Base-by-base conservation (phyloP, 192 early-diverging fungal genomes). In the Funneliformis geosporum region DNA sequence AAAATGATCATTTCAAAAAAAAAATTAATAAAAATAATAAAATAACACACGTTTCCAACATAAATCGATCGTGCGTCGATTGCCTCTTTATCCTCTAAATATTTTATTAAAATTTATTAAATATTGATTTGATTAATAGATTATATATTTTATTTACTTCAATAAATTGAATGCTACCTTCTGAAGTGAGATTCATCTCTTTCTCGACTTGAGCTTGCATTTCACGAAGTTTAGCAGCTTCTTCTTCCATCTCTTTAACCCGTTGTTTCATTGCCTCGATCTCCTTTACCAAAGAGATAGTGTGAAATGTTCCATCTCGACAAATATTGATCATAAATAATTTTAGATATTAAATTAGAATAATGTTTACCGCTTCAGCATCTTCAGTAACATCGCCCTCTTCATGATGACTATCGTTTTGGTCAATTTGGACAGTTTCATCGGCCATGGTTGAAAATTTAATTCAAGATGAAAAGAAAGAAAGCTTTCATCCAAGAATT, bases 11-110 rank as follows among this genome's bases (percentile, higher is more conserved):
- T 11, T 64, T 25, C 40, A 76, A 8, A 77, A 66, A 47, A 38
- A 25, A 7, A 46, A 12, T 50, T 8, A 69, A 33, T 33, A 21
- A 55, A 39, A n/a, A n/a, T n/a, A n/a, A n/a, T n/a, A n/a, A 12
- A 66, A 66, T 42, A 18, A 76, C 85, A 80, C 85, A 91, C 96
- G 87, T 96, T 98, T 44, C 97, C 96, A 33, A 98, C 94, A 82
- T 97, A 98, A 67, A 97, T 92, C 39, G 96, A 98, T 80, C 97
- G 86, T 18, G 83, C 78, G 62, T 99, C 97, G 25, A 93, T 91
- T 50, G 92, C 92, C 64, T 93, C 92, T 75, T 90, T 90, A 44
- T 91, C 90, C 82, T 81, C 18, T 60, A n/a, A 47, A n/a, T n/a
- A n/a, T n/a, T n/a, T n/a, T n/a, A n/a, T n/a, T n/a, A n/a, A 18